Base-by-base conservation (phyloP, 441 rosid species). In the Raphanus hybrid region DNA sequence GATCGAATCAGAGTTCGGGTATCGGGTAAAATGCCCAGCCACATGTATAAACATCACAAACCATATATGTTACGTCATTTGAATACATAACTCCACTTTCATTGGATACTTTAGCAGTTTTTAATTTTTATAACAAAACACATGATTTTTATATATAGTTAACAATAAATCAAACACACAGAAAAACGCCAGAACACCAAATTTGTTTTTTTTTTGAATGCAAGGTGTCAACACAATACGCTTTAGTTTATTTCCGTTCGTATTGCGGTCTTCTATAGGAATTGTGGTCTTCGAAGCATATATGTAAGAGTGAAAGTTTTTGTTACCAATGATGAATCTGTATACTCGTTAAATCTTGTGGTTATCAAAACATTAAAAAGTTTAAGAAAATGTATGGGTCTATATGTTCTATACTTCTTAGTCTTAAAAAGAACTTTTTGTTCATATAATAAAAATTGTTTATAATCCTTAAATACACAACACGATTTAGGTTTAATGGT, bases 201-300 rank as follows among this genome's bases (percentile, higher is more conserved):
- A 14, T 29, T 29, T 29, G 34, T 29, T 4, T 29, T 0, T 7
- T 58, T 57, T 20, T 3, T 55, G 20, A 29, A 5, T n/a, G 16
- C 2, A 8, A 18, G 12, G 58, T 34, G 1, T 35, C 20, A 57
- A 70, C 8, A 20, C 62, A 73, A 18, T 35, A 15, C 41, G 64
- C 41, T n/a, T 64, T 54, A 37, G 8, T 37, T 35, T 43, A 23
- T 48, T 54, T 26, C 54, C 54, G 20, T n/a, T 50, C 39, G 4
- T 37, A 60, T 59, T 48, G 61, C 34, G 27, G 69, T 4, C 27
- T 50, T 32, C 54, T 48, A 48, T 48, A 48, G 6, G 16, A 48
- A 41, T 48, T 48, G 61, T 63, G 27, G 69, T 4, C 27, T 50
- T 32, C 54, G 39, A 23, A 52, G 15, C 75, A 70, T 35, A 54